phyloP scores from a whole-genome alignment of 2,329 filamentous ascomycete species.

The Chaetothyriales sp. region DNA sequence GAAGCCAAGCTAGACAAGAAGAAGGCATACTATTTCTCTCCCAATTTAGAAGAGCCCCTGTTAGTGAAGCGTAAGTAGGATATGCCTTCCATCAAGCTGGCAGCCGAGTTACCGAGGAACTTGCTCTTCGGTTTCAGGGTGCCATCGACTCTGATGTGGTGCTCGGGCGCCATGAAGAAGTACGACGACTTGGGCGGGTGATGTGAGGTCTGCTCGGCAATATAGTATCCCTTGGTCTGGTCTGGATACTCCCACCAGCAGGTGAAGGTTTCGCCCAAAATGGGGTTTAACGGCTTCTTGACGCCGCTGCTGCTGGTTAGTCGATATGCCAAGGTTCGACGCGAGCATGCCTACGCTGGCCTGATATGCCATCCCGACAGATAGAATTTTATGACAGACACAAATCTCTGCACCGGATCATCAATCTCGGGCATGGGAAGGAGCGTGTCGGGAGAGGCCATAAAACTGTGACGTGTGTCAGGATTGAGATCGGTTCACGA shows the following conservation, averaged over 20 bases:
- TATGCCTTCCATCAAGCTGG: conserved; percentile 95
- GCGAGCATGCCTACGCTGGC: conserved; percentile 52
- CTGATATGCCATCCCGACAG: conserved; percentile 98
- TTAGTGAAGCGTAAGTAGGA: conserved; percentile 76
- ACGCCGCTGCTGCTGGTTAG: conserved; percentile 52
- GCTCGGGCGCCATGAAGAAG: conserved; percentile 93
- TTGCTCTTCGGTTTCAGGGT: conserved; percentile 88
- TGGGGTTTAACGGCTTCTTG: conserved; percentile 95
- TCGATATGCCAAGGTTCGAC: conserved; percentile 5
- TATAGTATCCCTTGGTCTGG: conserved; percentile 79
- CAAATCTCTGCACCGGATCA: conserved; percentile 77
- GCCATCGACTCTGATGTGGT: conserved; percentile 88
- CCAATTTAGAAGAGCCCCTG: conserved; percentile 50
- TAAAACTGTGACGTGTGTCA: conserved; percentile 54
- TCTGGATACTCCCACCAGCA: conserved; percentile 91
- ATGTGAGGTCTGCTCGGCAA: conserved; percentile 94
- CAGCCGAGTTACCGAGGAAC: conserved; percentile 92
- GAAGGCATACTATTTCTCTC: conserved; percentile 70
- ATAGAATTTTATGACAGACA: conserved; percentile 95
- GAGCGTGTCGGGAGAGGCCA: conserved; percentile 95
- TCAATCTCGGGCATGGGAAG: conserved; percentile 77
- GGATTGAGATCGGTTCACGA: conserved; percentile 8
- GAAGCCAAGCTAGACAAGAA: neutral
- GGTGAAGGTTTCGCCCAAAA: conserved; percentile 86
- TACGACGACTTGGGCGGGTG: conserved; percentile 98